Evolutionary conservation across 441 rosid species (phyloP), one percentile per base, ranked within the genome.

Genomic region (Bocquillonia castaneifolia): DNA sequence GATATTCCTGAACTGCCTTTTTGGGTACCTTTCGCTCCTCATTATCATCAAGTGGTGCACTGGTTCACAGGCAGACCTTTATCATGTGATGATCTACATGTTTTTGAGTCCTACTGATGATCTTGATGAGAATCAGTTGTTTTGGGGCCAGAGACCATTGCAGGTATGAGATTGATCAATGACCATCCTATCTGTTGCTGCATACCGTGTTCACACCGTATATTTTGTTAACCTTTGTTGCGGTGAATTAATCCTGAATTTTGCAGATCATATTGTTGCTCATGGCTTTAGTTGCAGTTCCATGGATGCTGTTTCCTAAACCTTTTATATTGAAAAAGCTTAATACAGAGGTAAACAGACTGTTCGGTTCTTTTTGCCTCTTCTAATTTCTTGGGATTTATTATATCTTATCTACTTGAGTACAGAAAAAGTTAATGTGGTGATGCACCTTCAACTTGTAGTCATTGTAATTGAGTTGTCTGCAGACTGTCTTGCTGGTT

Each of bases 231-330:
- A 32, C 75, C 63, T 71, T 68, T 63, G 31, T 58, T 20, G 20
- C 60, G 36, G 64, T 68, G 51, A 50, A 42, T 65, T 70, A 56
- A 68, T 82, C 52, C 80, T 26, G 69, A 60, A 57, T 74, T 72
- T 72, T 75, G 83, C 97, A 94, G 99, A 88, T 94, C 69, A 1
- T 92, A 60, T 80, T 94, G 78, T 69, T 94, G 82, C 88, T 94
- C 73, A 70, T 80, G 83, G 99, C 96, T 6, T 5, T 91, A 66
- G 55, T 88, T 76, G 95, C 99, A 25, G 95, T 92, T 60, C 99
- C 99, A 25, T 95, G 98, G 98, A 95, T 95, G 99, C 92, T 95
- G 63, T 82, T 95, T 80, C 98, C 99, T 25, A 95, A 95, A 78
- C 98, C 99, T 54, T 89, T 95, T 73, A 86, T 94, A 69, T 83